Evolutionary conservation across 495 filamentous ascomycete species (phyloP).

Genomic region (Xylaria sp.): DNA sequence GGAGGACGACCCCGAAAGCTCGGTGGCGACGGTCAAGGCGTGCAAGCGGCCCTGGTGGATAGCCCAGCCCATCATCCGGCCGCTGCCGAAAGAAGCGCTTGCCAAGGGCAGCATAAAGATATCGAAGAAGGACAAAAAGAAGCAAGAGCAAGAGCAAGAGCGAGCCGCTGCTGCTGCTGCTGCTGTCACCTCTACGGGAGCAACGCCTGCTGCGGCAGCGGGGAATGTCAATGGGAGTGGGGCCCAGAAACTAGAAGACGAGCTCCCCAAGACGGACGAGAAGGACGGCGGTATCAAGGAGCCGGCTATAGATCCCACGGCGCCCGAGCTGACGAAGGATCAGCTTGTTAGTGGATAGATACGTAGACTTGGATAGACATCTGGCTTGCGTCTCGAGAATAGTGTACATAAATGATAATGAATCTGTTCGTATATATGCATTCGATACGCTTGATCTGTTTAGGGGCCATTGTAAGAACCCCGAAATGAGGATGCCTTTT

Average conservation of each 20-base stretch:
- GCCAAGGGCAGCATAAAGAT: constrained; percentile 76
- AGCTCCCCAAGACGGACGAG: constrained; percentile 38
- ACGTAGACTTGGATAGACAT: constrained; percentile 24
- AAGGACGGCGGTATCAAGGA: constrained; percentile 39
- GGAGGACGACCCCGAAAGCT: constrained; percentile 57
- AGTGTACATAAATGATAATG: constrained; percentile 1
- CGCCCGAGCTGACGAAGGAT: constrained; percentile 27
- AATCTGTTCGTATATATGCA: neutral
- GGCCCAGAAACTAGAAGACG: constrained; percentile 34
- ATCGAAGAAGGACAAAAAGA: constrained; percentile 61
- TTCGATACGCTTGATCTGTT: neutral
- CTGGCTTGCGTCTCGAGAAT: neutral
- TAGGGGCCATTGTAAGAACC: neutral
- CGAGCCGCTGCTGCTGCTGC: constrained; percentile 22
- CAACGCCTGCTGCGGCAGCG: neutral
- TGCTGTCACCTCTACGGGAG: neutral
- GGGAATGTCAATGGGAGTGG: constrained; percentile 1
- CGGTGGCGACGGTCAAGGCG: constrained; percentile 68
- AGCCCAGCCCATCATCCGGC: constrained; percentile 88
- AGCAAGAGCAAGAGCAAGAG: constrained; percentile 35
- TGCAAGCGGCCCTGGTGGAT: constrained; percentile 90
- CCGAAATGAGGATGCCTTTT: too few relatives aligned
- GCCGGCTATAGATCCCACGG: constrained; percentile 31
- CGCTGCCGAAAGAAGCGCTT: constrained; percentile 86
- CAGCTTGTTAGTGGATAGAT: constrained; percentile 42